Base-by-base conservation (phyloP, 2,329 filamentous ascomycete genomes). In the Huntiella omanensis region DNA sequence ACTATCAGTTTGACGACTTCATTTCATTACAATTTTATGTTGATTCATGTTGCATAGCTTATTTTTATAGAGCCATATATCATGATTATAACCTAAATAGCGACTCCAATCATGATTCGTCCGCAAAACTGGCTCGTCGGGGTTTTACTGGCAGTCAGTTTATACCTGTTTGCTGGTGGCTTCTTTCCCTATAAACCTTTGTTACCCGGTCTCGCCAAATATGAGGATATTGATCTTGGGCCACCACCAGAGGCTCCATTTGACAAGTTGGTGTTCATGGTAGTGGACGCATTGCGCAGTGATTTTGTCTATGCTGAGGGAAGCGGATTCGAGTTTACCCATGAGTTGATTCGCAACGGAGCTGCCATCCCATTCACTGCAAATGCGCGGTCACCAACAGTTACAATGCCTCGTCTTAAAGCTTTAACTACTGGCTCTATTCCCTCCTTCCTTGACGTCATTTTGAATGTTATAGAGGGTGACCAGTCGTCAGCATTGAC, bases 181-280 rank as follows among this genome's bases (percentile, higher is more conserved):
- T 98, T 98, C 70, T 98, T 98, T 58, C 91, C 91, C 5, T 95
- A 96, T 64, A 98, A 98, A 58, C 86, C 91, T 2, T 81, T 94
- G 53, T 70, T 98, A 41, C 77, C 87, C 8, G 91, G 91, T 3
- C 66, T 94, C 40, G 87, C 91, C 7, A 66, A 71, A 52, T 82
- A 78, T 60, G 70, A 75, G 51, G 56, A 70, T 43, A 58, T 72
- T 22, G 33, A 39, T 16, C 68, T 71, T 64, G 75, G 66, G 15
- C 56, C 62, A 40, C 69, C 69, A 5, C 77, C 81, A 3, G 62
- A 68, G 42, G 71, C 83, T 33, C 77, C 81, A 0, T 98, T 98
- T 60, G 77, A 96, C 61, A 86, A 80, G 56, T 68, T 96, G 45
- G 69, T 98, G 46, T 95, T 98, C 60, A 96, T 98, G 88, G 86